Evolutionary conservation across 2,329 filamentous ascomycete species (phyloP).

Genomic region (Neonectria magnoliae): DNA sequence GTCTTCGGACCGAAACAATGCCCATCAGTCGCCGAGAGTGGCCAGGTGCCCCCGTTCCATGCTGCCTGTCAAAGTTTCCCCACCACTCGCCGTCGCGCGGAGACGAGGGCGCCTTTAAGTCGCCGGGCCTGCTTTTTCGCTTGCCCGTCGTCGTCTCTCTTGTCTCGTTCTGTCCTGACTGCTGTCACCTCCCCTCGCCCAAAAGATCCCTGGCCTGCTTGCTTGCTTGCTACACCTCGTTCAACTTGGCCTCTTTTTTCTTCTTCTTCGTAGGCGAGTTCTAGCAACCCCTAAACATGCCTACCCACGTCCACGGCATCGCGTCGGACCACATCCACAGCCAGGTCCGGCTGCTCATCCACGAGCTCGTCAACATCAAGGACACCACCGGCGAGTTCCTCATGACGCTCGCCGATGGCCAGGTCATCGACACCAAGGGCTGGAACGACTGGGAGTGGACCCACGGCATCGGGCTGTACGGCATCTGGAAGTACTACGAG

Average conservation of each 20-base stretch:
- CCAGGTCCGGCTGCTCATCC: slow-evolving; percentile 73
- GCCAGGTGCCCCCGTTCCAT: neutral
- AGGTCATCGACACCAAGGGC: slow-evolving; percentile 84
- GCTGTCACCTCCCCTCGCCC: no score
- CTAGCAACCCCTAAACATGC: slow-evolving; percentile 34
- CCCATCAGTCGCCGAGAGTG: slow-evolving; percentile 13
- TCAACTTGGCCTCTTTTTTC: neutral
- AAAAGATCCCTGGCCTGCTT: neutral
- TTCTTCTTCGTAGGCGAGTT: neutral
- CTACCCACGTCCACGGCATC: slow-evolving; percentile 54
- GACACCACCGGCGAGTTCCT: slow-evolving; percentile 80
- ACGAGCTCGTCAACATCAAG: slow-evolving; percentile 80
- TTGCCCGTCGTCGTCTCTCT: neutral
- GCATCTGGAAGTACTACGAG: slow-evolving; percentile 84
- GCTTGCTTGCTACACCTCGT: neutral
- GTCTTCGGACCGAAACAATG: slow-evolving; percentile 17
- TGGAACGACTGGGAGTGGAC: slow-evolving; percentile 90
- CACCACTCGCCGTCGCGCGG: slow-evolving; percentile 20
- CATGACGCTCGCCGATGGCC: slow-evolving; percentile 74
- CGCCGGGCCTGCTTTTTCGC: neutral
- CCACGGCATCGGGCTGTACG: slow-evolving; percentile 82
- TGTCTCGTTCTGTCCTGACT: neutral
- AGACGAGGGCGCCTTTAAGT: slow-evolving; percentile 13
- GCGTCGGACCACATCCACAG: slow-evolving; percentile 59
- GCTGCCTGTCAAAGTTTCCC: slow-evolving; percentile 3